Conservation (phyloP, 73 alveolate genomes). For the Diophrys sp. region DNA sequence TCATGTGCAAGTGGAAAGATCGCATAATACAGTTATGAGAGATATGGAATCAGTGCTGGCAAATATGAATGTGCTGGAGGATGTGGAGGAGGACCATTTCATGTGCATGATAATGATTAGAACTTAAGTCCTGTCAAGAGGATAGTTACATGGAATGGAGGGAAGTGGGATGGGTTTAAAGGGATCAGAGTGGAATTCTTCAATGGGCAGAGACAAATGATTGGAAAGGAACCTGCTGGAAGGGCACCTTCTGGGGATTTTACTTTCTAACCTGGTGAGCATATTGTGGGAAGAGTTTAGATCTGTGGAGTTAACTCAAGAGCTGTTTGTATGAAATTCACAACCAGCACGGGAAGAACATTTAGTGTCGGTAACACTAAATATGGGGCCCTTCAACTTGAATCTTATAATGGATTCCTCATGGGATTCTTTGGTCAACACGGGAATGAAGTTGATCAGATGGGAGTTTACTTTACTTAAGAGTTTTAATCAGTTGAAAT, state of each 20-base stretch:
- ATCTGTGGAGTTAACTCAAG: neutral
- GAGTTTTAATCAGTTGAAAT: no score
- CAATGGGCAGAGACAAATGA: neutral
- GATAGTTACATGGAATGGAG: neutral
- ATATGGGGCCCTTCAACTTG: neutral
- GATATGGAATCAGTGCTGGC: neutral
- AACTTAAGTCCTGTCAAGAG: neutral
- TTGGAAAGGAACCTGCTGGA: neutral
- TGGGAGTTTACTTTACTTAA: neutral
- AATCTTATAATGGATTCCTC: neutral
- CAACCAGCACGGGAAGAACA: neutral
- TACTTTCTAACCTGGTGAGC: neutral
- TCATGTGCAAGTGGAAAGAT: neutral
- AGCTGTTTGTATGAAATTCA: neutral
- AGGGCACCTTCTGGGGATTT: neutral
- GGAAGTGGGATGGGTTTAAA: neutral
- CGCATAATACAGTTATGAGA: neutral
- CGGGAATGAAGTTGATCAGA: neutral
- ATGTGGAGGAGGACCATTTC: neutral
- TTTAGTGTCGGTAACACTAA: neutral
- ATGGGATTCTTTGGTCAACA: neutral
- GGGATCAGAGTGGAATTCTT: neutral
- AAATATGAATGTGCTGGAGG: neutral
- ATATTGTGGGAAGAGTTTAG: neutral
- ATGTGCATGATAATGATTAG: neutral